These are phyloP conservation scores for Aeminium ludgeri DNA, from an alignment of 495 filamentous ascomycete genomes.

Conservation along the genomic window DNA sequence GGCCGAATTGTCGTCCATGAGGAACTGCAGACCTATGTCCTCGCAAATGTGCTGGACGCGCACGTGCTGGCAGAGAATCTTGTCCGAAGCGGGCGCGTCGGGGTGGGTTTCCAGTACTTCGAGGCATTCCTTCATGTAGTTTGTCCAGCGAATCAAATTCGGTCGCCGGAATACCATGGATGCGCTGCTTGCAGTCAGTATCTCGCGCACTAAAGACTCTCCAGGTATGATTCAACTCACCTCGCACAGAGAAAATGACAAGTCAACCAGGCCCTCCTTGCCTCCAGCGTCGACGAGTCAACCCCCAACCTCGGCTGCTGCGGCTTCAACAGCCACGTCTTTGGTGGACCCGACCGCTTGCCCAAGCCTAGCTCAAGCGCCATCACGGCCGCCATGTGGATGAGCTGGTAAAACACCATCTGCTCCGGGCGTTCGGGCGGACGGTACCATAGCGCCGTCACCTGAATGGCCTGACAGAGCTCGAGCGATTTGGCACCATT, in stretches of 20 bases:
- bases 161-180: slow-evolving; percentile 67
- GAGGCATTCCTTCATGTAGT: slow-evolving; percentile 74
- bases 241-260: slow-evolving; percentile 61
- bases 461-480: slow-evolving; percentile 61
- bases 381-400: slow-evolving; percentile 70
- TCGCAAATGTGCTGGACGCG: slow-evolving; percentile 67
- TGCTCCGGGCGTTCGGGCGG: slow-evolving; percentile 72
- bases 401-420: slow-evolving; percentile 78
- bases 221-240: slow-evolving; percentile 20
- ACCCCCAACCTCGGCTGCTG: too few species aligned
- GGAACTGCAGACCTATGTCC: slow-evolving; percentile 58
- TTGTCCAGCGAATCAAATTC: slow-evolving; percentile 63
- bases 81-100: slow-evolving; percentile 57
- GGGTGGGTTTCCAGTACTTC: slow-evolving; percentile 54
- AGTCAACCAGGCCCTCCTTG: slow-evolving; percentile 58
- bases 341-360: slow-evolving; percentile 24
- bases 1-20: slow-evolving; percentile 53
- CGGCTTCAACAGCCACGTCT: slow-evolving; percentile 29
- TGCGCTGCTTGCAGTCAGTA: slow-evolving; percentile 43
- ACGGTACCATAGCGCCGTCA: slow-evolving; percentile 63
- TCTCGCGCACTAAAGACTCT: not conserved
- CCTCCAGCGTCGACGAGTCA: slow-evolving; percentile 48
- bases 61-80: slow-evolving; percentile 54
- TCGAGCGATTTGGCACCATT: slow-evolving; percentile 73
- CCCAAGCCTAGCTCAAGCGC: slow-evolving; percentile 78